A percentile compares a stretch with the other conserved stretches of the same genome.
Evolutionary conservation across 2,329 filamentous ascomycete species (phyloP).

Genomic region (Phyllosticta paracitricarpa): DNA sequence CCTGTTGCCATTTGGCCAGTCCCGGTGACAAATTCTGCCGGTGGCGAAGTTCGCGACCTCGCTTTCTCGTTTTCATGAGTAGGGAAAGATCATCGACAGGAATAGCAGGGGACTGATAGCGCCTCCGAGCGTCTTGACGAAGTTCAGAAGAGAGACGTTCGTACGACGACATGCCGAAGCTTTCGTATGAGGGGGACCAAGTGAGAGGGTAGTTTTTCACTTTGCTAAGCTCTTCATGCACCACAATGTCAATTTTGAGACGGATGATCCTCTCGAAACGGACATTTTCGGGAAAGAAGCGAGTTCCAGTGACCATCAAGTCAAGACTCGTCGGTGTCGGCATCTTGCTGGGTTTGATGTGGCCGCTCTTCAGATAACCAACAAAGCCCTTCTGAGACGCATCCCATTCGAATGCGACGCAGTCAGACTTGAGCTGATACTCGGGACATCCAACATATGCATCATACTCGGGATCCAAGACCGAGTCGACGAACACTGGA

Average conservation of each 20-base stretch:
- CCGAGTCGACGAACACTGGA: slow-evolving; percentile 12
- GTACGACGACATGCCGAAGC: background rate
- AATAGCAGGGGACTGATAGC: background rate
- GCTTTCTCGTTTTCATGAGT: background rate
- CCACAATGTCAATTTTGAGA: slow-evolving; percentile 17
- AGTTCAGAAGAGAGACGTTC: background rate
- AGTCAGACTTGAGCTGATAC: slow-evolving; percentile 12
- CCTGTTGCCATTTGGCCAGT: background rate
- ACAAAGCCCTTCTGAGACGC: slow-evolving; percentile 15
- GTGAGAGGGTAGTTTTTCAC: background rate
- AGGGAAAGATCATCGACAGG: background rate
- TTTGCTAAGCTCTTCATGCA: background rate
- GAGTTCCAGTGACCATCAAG: slow-evolving; percentile 13
- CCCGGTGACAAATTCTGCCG: background rate
- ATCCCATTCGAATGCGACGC: slow-evolving; percentile 18
- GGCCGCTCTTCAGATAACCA: slow-evolving; percentile 11
- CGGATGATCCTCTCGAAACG: slow-evolving; percentile 23
- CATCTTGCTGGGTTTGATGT: slow-evolving; percentile 4
- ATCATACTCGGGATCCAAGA: slow-evolving; percentile 3
- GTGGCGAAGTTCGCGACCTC: background rate
- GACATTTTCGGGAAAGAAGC: slow-evolving; percentile 19
- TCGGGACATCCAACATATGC: slow-evolving; percentile 5
- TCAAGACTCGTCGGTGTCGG: slow-evolving; percentile 9
- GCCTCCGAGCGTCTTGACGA: background rate
- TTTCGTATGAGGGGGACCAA: background rate